Percentiles rank a stretch among this genome's conserved stretches.
These are phyloP conservation scores for Ramichloridium luteum DNA, from an alignment of 2,329 filamentous ascomycete species.

Conservation along the genomic window DNA sequence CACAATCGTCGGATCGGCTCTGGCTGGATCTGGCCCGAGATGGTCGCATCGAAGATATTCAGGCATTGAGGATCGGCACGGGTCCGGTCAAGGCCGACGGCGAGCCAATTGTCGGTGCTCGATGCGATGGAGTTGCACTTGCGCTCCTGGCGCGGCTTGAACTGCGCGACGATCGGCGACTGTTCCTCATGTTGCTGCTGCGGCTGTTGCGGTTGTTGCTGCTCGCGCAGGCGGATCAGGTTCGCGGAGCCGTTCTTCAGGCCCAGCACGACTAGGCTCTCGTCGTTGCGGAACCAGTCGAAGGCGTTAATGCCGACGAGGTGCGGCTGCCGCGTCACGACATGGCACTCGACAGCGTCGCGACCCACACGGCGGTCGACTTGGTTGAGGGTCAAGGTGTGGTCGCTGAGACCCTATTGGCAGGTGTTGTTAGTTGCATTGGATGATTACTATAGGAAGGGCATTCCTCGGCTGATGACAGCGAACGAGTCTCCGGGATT, in stretches of 20 bases:
- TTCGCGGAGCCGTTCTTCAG: constrained; percentile 64
- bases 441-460: neutral
- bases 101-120: constrained; percentile 57
- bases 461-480: neutral
- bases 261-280: constrained; percentile 61
- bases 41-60: constrained; percentile 69
- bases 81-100: constrained; percentile 68
- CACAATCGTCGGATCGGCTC: constrained; percentile 45
- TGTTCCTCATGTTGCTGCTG: no score
- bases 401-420: constrained; percentile 34
- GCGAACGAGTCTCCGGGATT: no score
- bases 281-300: constrained; percentile 50
- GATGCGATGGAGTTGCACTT: constrained; percentile 75
- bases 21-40: constrained; percentile 38
- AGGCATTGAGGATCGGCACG: constrained; percentile 64
- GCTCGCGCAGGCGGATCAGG: constrained; percentile 59
- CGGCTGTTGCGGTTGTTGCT: constrained; percentile 31
- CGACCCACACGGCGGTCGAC: constrained; percentile 29
- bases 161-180: constrained; percentile 42
- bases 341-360: constrained; percentile 38
- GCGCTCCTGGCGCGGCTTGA: constrained; percentile 61
- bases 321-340: constrained; percentile 37
- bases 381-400: constrained; percentile 46
- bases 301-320: constrained; percentile 52
- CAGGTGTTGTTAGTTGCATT: neutral